Percentiles rank a stretch among this genome's conserved stretches.
Evolutionary conservation across 345 rosid genomes (phyloP).

Genomic region (Eucalyptus sp.): DNA sequence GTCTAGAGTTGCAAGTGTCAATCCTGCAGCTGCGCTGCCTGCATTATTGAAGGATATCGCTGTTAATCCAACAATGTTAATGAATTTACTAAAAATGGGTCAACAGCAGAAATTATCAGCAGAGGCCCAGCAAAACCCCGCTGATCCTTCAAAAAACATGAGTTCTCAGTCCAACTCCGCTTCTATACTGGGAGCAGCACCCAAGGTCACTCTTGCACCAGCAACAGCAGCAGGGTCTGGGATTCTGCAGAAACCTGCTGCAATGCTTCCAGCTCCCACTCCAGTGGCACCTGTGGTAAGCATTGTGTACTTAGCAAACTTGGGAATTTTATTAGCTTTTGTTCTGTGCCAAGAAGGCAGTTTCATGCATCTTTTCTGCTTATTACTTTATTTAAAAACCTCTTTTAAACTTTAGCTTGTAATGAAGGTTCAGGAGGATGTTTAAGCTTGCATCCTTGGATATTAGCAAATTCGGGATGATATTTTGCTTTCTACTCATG

Average conservation of each 20-base stretch:
- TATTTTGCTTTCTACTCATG: not conserved
- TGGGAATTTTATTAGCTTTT: not conserved
- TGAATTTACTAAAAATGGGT: constrained; percentile 61
- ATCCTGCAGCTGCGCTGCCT: constrained; percentile 26
- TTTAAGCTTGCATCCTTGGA: not conserved
- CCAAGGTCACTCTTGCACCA: constrained; percentile 12
- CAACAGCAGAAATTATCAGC: constrained; percentile 45
- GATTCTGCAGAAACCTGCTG: constrained; percentile 32
- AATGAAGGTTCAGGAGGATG: not conserved
- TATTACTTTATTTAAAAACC: not conserved
- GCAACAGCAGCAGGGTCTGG: constrained; percentile 21
- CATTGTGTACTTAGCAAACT: not conserved
- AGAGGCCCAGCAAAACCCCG: constrained; percentile 26
- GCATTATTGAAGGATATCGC: constrained; percentile 54
- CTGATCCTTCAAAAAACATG: constrained; percentile 21
- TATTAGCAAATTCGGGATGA: not conserved
- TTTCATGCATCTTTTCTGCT: not conserved
- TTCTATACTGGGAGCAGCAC: constrained; percentile 20
- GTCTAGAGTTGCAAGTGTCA: constrained; percentile 7
- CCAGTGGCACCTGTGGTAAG: constrained; percentile 33
- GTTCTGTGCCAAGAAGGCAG: not conserved
- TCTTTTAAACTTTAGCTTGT: not conserved
- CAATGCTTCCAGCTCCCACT: constrained; percentile 26
- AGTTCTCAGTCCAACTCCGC: constrained; percentile 27
- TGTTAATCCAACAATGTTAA: constrained; percentile 66